These are phyloP conservation scores for Sporothrix sp. DNA, from an alignment of 2,329 filamentous ascomycete species.

Conservation along the genomic window DNA sequence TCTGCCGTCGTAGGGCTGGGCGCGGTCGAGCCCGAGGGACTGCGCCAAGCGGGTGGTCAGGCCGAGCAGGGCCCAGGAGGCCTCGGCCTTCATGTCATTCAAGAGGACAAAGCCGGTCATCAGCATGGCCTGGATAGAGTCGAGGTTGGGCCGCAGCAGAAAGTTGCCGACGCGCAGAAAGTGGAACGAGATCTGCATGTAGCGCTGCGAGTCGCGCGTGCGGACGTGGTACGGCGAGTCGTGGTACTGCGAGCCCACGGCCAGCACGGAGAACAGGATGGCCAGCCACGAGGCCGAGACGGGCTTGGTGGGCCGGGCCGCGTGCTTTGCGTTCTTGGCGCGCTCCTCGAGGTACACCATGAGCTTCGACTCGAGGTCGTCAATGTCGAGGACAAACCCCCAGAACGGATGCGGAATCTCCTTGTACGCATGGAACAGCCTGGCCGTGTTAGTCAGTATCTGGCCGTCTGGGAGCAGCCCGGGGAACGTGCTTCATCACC, in stretches of 20 bases:
- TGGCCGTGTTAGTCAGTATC: constrained; percentile 21
- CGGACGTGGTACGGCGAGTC: constrained; percentile 54
- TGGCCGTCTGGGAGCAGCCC: not conserved
- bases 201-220: constrained; percentile 49
- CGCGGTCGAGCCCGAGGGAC: constrained; percentile 50
- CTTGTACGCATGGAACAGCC: constrained; percentile 56
- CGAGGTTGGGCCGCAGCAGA: constrained; percentile 51
- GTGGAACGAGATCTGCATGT: constrained; percentile 55
- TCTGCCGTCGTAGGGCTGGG: constrained; percentile 34
- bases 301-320: constrained; percentile 36
- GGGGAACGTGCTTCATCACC: constrained; percentile 49
- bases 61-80: constrained; percentile 55
- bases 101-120: constrained; percentile 54
- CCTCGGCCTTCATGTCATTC: constrained; percentile 62
- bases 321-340: constrained; percentile 42
- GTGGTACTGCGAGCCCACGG: constrained; percentile 57
- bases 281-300: constrained; percentile 57
- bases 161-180: constrained; percentile 56
- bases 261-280: constrained; percentile 55
- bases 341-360: constrained; percentile 58
- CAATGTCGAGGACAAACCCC: constrained; percentile 57
- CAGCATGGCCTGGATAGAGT: constrained; percentile 55
- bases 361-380: constrained; percentile 53
- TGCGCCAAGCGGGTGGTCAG: constrained; percentile 57
- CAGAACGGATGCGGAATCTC: constrained; percentile 59